Evolutionary conservation across 768 basidiomycete genomes (phyloP).

Genomic region (Suillus lakei): DNA sequence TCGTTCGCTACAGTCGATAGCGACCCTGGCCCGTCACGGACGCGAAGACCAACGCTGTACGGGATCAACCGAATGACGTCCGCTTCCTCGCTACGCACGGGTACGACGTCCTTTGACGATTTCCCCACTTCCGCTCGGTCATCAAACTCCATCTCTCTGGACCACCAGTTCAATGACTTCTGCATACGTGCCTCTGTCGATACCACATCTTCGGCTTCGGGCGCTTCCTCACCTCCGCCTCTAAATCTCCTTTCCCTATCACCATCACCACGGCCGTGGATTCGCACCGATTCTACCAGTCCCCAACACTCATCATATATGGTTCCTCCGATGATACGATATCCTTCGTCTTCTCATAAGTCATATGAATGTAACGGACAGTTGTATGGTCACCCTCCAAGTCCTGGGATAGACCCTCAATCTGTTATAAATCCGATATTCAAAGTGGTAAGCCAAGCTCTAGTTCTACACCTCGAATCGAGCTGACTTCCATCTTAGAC

Average conservation of each 20-base stretch:
- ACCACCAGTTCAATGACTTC: slow-evolving; percentile 81
- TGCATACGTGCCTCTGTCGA: slow-evolving; percentile 72
- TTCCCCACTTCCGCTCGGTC: slow-evolving; percentile 75
- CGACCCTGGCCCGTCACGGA: slow-evolving; percentile 78
- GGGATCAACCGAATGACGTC: slow-evolving; percentile 79
- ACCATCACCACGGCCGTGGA: slow-evolving; percentile 63
- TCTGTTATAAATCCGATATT: slow-evolving; percentile 86
- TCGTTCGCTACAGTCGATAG: slow-evolving; percentile 87
- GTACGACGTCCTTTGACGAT: slow-evolving; percentile 68
- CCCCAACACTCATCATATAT: slow-evolving; percentile 39
- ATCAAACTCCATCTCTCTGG: slow-evolving; percentile 79
- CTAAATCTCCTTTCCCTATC: slow-evolving; percentile 77
- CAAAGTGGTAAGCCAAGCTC: slow-evolving; percentile 73
- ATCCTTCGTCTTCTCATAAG: slow-evolving; percentile 42
- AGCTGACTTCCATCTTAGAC: slow-evolving; percentile 42
- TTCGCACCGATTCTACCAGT: slow-evolving; percentile 47
- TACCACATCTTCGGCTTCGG: slow-evolving; percentile 56
- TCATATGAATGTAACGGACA: slow-evolving; percentile 59
- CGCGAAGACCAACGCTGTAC: slow-evolving; percentile 65
- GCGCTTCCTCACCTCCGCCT: slow-evolving; percentile 76
- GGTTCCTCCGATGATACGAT: slow-evolving; percentile 41
- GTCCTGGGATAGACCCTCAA: slow-evolving; percentile 63
- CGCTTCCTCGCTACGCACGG: slow-evolving; percentile 67
- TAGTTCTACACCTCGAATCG: slow-evolving; percentile 11
- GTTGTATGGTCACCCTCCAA: slow-evolving; percentile 60